Percentiles rank a stretch among this genome's conserved stretches.
phyloP scores from a whole-genome alignment of 768 basidiomycete species.

The Clathrus columnatus region DNA sequence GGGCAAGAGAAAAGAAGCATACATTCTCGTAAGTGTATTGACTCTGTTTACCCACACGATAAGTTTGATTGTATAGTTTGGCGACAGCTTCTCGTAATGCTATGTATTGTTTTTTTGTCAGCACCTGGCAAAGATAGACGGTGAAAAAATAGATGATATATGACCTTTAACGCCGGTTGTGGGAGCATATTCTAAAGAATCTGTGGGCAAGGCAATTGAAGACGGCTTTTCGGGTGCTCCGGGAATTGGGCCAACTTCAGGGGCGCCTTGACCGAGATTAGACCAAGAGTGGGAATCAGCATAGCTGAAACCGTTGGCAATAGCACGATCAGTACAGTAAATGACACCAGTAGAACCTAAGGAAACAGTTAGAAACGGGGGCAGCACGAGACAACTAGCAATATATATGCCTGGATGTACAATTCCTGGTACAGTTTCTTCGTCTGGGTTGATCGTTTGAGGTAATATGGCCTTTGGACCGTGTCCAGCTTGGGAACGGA shows the following conservation, averaged over 20 bases:
- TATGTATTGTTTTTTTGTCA: slow-evolving; percentile 23
- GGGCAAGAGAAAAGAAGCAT: slow-evolving; percentile 12
- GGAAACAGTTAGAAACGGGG: slow-evolving; percentile 7
- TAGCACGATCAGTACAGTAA: slow-evolving; percentile 90
- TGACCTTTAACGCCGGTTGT: slow-evolving; percentile 84
- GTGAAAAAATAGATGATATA: slow-evolving; percentile 5
- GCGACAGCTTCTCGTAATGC: slow-evolving; percentile 86
- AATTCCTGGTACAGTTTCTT: slow-evolving; percentile 86
- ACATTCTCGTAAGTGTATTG: slow-evolving; percentile 86
- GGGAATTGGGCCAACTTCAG: slow-evolving; percentile 81
- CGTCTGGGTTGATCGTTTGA: slow-evolving; percentile 70
- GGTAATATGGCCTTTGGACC: slow-evolving; percentile 56
- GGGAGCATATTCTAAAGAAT: slow-evolving; percentile 84
- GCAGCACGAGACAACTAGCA: slow-evolving; percentile 26
- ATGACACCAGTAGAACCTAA: slow-evolving; percentile 42
- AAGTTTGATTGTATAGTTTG: slow-evolving; percentile 78
- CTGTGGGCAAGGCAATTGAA: slow-evolving; percentile 54
- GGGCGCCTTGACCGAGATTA: slow-evolving; percentile 87
- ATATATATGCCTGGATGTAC: slow-evolving; percentile 52
- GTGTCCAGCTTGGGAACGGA: slow-evolving; percentile 64
- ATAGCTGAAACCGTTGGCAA: slow-evolving; percentile 75
- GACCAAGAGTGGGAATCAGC: slow-evolving; percentile 74
- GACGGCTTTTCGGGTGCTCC: slow-evolving; percentile 59
- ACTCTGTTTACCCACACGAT: slow-evolving; percentile 70
- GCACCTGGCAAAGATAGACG: neutral